Evolutionary conservation across 345 rosid genomes (phyloP).

Genomic region (Sisymbrium altissimum): DNA sequence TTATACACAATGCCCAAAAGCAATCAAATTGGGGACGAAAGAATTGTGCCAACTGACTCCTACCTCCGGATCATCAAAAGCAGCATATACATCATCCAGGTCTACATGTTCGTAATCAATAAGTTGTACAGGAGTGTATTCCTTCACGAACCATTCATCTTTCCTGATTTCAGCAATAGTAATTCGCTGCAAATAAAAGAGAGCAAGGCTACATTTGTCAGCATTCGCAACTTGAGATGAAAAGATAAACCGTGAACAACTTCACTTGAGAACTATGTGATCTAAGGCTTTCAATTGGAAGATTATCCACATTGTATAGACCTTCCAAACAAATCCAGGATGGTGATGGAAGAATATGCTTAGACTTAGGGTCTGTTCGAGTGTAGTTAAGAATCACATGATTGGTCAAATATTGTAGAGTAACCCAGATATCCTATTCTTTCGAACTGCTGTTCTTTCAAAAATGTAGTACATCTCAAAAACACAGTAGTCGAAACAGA

Average conservation of each 20-base stretch:
- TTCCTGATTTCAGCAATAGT: constrained; percentile 71
- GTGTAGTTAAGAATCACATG: constrained; percentile 4
- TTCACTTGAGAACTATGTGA: not conserved
- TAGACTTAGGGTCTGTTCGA: not conserved
- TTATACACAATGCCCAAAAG: not conserved
- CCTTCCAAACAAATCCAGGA: not conserved
- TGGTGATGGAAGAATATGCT: not conserved
- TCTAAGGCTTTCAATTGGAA: not conserved
- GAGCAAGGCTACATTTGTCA: not conserved
- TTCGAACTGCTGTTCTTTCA: not conserved
- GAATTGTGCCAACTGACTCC: constrained; percentile 6
- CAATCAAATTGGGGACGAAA: not conserved
- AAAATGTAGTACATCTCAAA: not conserved
- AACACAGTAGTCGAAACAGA: not conserved
- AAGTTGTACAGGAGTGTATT: constrained; percentile 61
- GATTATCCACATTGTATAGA: not conserved
- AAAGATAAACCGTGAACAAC: not conserved
- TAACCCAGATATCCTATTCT: constrained; percentile 13
- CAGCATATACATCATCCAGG: constrained; percentile 91
- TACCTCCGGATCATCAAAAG: constrained; percentile 88
- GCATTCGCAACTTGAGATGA: not conserved
- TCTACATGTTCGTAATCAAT: constrained; percentile 85
- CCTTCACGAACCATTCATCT: constrained; percentile 80
- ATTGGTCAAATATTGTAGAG: not conserved
- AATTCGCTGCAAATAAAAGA: constrained; percentile 57